These are phyloP conservation scores for Aspergillus eucalypticola DNA, from an alignment of 2,329 filamentous ascomycete genomes.

Conservation along the genomic window DNA sequence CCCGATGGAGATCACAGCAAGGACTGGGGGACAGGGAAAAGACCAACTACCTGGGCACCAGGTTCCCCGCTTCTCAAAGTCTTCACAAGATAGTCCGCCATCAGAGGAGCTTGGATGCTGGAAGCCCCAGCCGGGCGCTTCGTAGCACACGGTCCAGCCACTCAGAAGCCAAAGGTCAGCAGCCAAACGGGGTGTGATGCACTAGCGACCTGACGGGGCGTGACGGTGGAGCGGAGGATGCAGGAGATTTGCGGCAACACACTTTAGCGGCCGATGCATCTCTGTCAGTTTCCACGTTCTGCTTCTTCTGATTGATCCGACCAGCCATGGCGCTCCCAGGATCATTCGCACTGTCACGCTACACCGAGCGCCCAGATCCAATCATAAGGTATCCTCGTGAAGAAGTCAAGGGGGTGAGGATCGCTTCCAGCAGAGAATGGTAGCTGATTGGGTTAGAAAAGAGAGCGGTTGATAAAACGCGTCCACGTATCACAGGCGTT, in stretches of 20 bases:
- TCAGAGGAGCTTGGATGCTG: conserved; percentile 5
- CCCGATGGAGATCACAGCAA: not conserved
- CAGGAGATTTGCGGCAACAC: conserved; percentile 24
- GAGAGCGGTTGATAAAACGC: conserved; percentile 13
- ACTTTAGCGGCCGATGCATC: conserved; percentile 21
- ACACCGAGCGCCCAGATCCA: conserved; percentile 7
- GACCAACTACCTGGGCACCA: not conserved
- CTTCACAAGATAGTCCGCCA: conserved; percentile 13
- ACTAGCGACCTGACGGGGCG: conserved; percentile 16
- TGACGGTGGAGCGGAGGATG: conserved; percentile 21
- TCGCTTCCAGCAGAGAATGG: not conserved
- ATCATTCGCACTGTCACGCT: not conserved
- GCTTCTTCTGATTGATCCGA: conserved; percentile 16
- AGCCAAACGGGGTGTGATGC: conserved; percentile 9
- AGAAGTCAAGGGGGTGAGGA: conserved; percentile 17
- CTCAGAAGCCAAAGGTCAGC: conserved; percentile 7
- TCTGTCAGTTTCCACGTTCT: conserved; percentile 10
- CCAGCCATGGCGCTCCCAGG: not conserved
- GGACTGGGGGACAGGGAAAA: not conserved
- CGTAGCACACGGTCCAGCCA: not conserved
- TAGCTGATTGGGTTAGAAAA: conserved; percentile 16
- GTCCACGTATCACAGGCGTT: conserved; percentile 12
- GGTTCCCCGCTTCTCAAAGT: conserved; percentile 12
- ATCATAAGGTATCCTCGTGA: conserved; percentile 18
- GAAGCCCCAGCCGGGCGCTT: conserved; percentile 18